A percentile compares a stretch with the other conserved stretches of the same genome.
These are phyloP conservation scores for Coniochaeta sp. DNA, from an alignment of 2,329 filamentous ascomycete species.

Conservation along the genomic window DNA sequence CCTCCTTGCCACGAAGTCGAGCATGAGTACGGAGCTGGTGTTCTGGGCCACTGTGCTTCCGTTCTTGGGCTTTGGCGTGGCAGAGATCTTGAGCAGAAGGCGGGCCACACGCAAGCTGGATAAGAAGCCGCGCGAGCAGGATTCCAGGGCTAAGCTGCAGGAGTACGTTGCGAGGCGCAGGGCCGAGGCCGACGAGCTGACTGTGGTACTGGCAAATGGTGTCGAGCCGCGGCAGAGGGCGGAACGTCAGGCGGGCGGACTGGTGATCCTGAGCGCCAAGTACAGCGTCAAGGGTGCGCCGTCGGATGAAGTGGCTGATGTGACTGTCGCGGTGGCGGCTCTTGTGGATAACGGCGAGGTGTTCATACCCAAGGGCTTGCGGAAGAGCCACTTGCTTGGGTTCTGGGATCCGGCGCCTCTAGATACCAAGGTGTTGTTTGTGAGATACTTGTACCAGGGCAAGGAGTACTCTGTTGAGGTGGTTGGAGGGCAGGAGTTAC, in stretches of 20 bases:
- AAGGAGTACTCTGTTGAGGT: slow-evolving; percentile 27
- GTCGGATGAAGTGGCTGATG: slow-evolving; percentile 37
- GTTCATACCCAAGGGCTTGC: slow-evolving; percentile 29
- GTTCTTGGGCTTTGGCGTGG: slow-evolving; percentile 28
- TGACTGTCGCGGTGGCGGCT: slow-evolving; percentile 39
- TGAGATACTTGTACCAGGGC: slow-evolving; percentile 33
- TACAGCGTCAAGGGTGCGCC: slow-evolving; percentile 31
- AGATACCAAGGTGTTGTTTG: slow-evolving; percentile 34
- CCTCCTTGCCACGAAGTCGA: slow-evolving; percentile 24
- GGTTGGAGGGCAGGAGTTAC: slow-evolving; percentile 25
- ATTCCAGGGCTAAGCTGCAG: slow-evolving; percentile 10
- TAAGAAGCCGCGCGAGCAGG: neutral
- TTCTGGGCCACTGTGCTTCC: slow-evolving; percentile 32
- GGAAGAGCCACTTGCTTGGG: slow-evolving; percentile 36
- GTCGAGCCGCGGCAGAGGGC: slow-evolving; percentile 29
- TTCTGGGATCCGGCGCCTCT: slow-evolving; percentile 44
- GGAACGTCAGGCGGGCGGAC: slow-evolving; percentile 26
- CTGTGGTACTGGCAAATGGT: slow-evolving; percentile 30
- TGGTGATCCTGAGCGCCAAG: slow-evolving; percentile 42
- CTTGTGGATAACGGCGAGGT: slow-evolving; percentile 30
- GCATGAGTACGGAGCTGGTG: slow-evolving; percentile 20
- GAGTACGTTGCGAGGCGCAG: slow-evolving; percentile 24
- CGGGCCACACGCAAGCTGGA: neutral
- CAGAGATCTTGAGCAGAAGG: slow-evolving; percentile 22
- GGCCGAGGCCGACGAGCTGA: slow-evolving; percentile 36